Conservation (phyloP, 345 rosid genomes). For the Gossypium mustelinum region DNA sequence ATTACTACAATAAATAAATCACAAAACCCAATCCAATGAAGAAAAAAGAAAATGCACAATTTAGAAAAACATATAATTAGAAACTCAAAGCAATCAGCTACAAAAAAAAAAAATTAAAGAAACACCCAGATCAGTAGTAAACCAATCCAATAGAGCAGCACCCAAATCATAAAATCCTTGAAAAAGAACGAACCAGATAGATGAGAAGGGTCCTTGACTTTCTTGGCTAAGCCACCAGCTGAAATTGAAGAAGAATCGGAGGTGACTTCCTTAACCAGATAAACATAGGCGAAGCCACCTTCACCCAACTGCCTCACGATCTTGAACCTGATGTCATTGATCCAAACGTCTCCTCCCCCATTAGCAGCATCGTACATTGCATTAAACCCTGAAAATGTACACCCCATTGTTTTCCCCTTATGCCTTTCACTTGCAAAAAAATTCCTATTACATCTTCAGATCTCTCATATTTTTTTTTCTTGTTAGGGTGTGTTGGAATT, state of each 20-base stretch:
- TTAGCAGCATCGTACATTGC: slow-evolving; percentile 84
- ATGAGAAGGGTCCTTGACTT: slow-evolving; percentile 86
- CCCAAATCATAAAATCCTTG: not conserved
- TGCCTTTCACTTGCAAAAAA: not conserved
- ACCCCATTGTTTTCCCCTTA: slow-evolving; percentile 49
- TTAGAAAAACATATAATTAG: not conserved
- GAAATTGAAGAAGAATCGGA: slow-evolving; percentile 52
- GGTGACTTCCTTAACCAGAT: slow-evolving; percentile 68
- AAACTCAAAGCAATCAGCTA: not conserved
- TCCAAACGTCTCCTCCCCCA: slow-evolving; percentile 94
- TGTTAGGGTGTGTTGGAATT: no score
- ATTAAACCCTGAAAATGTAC: slow-evolving; percentile 88
- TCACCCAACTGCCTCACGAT: slow-evolving; percentile 92
- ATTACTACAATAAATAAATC: not conserved
- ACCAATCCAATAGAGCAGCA: not conserved
- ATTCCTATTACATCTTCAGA: slow-evolving; percentile 25
- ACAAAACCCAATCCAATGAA: not conserved
- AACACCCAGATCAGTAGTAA: not conserved
- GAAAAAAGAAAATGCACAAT: not conserved
- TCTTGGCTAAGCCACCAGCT: slow-evolving; percentile 60
- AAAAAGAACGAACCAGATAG: slow-evolving; percentile 55
- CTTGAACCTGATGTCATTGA: slow-evolving; percentile 89
- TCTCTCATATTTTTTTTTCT: slow-evolving; percentile 23
- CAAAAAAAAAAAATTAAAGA: not conserved
- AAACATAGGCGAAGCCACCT: slow-evolving; percentile 93